Conservation (phyloP, 2,329 filamentous ascomycete species). For the Fusarium sp. region DNA sequence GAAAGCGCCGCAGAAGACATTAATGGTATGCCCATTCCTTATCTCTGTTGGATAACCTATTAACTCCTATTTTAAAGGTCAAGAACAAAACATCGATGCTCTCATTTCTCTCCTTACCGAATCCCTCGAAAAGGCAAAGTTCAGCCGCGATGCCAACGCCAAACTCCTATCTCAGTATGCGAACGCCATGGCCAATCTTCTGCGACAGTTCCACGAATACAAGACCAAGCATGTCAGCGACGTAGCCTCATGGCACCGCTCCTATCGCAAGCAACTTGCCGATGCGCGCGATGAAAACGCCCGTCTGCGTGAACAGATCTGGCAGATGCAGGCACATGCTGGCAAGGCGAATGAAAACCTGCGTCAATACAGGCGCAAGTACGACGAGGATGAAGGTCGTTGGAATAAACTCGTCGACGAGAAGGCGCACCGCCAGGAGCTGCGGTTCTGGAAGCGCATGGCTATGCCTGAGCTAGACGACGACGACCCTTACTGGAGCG, state of each 20-base stretch:
- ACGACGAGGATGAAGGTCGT: conserved; percentile 66
- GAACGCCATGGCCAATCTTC: conserved; percentile 65
- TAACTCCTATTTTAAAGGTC: conserved; percentile 54
- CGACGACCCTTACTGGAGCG: conserved; percentile 71
- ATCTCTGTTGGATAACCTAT: neutral
- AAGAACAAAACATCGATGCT: conserved; percentile 69
- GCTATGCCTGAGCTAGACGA: conserved; percentile 70
- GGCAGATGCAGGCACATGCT: conserved; percentile 73
- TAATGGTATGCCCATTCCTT: conserved; percentile 56
- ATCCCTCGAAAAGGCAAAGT: conserved; percentile 70
- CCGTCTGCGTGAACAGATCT: conserved; percentile 72
- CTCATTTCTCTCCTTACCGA: conserved; percentile 71
- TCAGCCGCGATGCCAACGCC: conserved; percentile 70
- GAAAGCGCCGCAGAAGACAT: conserved; percentile 66
- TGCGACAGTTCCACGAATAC: conserved; percentile 74
- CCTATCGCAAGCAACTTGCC: conserved; percentile 72
- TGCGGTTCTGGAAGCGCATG: conserved; percentile 74
- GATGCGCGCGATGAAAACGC: conserved; percentile 73
- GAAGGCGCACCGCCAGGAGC: conserved; percentile 65
- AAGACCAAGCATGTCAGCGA: conserved; percentile 71
- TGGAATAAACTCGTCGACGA: conserved; percentile 66
- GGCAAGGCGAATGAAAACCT: conserved; percentile 67
- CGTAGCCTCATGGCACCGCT: conserved; percentile 72
- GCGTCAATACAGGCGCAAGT: conserved; percentile 65
- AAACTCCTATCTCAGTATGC: conserved; percentile 68